Conservation (phyloP, 192 early-diverging fungal genomes). For the Mortierella claussenii region DNA sequence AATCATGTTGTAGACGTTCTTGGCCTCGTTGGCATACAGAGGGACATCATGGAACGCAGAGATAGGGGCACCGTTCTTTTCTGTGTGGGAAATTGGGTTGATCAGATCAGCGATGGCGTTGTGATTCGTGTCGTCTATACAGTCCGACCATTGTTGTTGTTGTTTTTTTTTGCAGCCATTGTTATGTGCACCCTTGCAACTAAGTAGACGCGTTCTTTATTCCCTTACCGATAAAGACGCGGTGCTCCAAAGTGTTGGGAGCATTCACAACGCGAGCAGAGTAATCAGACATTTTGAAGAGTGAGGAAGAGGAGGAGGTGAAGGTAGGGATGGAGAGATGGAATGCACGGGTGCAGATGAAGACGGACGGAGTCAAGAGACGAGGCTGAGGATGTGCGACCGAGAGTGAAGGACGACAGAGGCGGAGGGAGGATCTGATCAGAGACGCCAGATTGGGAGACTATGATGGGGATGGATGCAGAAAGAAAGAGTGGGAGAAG, state of each 20-base stretch:
- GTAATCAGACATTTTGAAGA: slow-evolving; percentile 69
- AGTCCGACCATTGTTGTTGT: background rate
- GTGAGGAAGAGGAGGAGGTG: slow-evolving; percentile 46
- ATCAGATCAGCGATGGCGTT: too few species aligned
- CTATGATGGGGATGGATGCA: too few species aligned
- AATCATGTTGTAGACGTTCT: slow-evolving; percentile 96
- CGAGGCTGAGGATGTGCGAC: too few species aligned
- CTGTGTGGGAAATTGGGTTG: slow-evolving; percentile 39
- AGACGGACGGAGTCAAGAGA: background rate
- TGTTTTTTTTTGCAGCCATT: background rate
- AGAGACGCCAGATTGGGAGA: slow-evolving; percentile 45
- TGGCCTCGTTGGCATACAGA: slow-evolving; percentile 88
- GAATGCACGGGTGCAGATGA: background rate
- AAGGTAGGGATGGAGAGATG: background rate
- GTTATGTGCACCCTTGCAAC: background rate
- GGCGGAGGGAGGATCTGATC: slow-evolving; percentile 27
- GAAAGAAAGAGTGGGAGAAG: too few species aligned
- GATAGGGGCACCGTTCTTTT: slow-evolving; percentile 84
- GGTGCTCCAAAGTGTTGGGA: slow-evolving; percentile 90
- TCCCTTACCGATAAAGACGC: slow-evolving; percentile 83
- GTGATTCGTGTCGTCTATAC: too few species aligned
- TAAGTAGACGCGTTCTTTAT: background rate
- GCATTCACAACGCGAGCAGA: slow-evolving; percentile 86
- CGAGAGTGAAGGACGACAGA: slow-evolving; percentile 24
- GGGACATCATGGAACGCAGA: slow-evolving; percentile 99